Base-by-base conservation (phyloP, 2,329 filamentous ascomycete species). In the Fusarium nanum region DNA sequence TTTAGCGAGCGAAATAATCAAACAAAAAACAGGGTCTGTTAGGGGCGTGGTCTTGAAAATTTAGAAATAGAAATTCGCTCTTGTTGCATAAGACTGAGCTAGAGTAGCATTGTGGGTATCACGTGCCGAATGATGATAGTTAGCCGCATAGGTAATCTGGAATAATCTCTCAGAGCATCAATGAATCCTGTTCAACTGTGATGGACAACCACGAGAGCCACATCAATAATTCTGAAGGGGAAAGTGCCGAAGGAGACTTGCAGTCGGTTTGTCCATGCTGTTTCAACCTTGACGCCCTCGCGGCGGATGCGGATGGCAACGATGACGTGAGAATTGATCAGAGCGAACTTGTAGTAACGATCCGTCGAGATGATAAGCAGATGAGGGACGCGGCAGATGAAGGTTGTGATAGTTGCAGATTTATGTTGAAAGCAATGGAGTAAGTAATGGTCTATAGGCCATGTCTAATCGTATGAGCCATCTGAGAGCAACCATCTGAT, bases 361-460 rank as follows among this genome's bases (percentile, higher is more conserved):
- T 65, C 41, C 42, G 23, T 22, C 50, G 64, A 27, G 18, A 45
- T 11, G 16, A 53, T 7, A 12, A 20, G 8, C 66, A 68, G 7
- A 22, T 68, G n/a, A 32, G 41, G 12, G n/a, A 5, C 4, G 30
- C 50, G 9, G 46, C 53, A 16, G 7, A 20, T 7, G 27, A 23
- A 4, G 67, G 70, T 5, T 73, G 70, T 41, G 46, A 50, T 9
- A 18, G 18, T 18, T 73, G 70, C 23, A 23, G 27, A 10, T 27
- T 71, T 2, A 45, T 68, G 5, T 7, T 68, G n/a, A 64, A 53
- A n/a, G 32, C 49, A 11, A 44, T 73, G 9, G 40, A 25, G 12
- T 60, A 41, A 42, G 49, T 41, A 13, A 8, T 20, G 11, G 12
- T 7, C 8, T 11, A n/a, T 1, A 16, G 13, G 18, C 34, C 34